Conservation (phyloP, 129 eudicot species). For the Tanacetum coccineum region DNA sequence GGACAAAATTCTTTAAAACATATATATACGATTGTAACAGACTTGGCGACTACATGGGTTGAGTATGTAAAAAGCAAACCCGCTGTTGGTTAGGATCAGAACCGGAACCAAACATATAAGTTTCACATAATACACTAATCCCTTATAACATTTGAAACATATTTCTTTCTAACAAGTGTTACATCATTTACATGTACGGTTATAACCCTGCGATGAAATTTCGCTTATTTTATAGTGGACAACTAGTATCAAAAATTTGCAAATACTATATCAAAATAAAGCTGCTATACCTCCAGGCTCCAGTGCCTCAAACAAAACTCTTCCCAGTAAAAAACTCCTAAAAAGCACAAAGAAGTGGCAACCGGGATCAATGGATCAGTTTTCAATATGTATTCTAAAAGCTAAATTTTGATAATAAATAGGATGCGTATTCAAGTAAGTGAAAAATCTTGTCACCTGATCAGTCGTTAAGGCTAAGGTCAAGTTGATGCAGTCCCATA, state of each 20-base stretch:
- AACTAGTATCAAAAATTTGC: neutral
- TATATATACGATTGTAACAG: too few relatives aligned
- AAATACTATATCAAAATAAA: neutral
- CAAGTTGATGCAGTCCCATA: neutral
- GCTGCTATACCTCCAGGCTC: neutral
- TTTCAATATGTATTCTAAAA: too few relatives aligned
- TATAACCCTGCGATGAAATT: neutral
- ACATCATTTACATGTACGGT: neutral
- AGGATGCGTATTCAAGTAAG: too few relatives aligned
- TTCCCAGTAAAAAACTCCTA: too few relatives aligned
- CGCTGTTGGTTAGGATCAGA: too few relatives aligned
- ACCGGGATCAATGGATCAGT: too few relatives aligned
- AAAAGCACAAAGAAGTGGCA: too few relatives aligned
- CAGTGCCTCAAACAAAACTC: too few relatives aligned
- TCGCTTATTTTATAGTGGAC: neutral
- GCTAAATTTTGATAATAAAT: too few relatives aligned
- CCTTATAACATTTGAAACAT: neutral
- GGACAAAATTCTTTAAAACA: too few relatives aligned
- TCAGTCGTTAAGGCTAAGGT: neutral
- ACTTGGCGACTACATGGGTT: too few relatives aligned
- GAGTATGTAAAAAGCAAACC: too few relatives aligned
- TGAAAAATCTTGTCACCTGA: neutral
- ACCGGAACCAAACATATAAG: neutral
- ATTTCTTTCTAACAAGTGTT: neutral
- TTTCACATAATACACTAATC: neutral